A percentile compares a stretch with the other conserved stretches of the same genome.
Conservation (phyloP, 1,284 basidiomycete genomes). For the Cystobasidium pallidum region DNA sequence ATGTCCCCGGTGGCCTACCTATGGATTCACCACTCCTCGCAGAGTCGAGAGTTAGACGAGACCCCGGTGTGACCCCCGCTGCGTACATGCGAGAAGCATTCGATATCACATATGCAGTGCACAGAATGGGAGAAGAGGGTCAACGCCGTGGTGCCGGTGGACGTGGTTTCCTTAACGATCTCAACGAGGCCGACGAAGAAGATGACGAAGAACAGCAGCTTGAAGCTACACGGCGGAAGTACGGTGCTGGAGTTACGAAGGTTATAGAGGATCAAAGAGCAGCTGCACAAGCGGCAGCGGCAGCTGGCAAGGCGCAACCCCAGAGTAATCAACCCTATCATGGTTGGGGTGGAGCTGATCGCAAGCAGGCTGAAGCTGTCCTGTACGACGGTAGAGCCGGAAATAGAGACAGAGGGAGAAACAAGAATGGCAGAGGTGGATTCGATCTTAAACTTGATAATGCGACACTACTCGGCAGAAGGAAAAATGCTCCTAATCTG, state of each 20-base stretch:
- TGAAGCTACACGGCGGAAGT: constrained; percentile 52
- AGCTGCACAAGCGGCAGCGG: constrained; percentile 50
- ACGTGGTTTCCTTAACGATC: constrained; percentile 76
- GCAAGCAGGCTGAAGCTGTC: constrained; percentile 59
- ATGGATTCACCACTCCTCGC: constrained; percentile 85
- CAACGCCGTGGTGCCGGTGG: constrained; percentile 77
- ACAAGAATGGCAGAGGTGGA: constrained; percentile 55
- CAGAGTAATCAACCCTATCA: constrained; percentile 51
- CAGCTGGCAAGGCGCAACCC: constrained; percentile 52
- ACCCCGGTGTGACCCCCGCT: constrained; percentile 70
- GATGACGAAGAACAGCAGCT: constrained; percentile 61
- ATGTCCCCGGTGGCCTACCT: constrained; percentile 17
- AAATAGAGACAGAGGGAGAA: constrained; percentile 64
- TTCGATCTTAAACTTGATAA: constrained; percentile 84
- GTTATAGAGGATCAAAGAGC: constrained; percentile 55
- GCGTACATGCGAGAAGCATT: constrained; percentile 95
- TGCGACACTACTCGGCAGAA: constrained; percentile 75
- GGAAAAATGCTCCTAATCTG: constrained; percentile 53
- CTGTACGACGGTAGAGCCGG: constrained; percentile 73
- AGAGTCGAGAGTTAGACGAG: constrained; percentile 77
- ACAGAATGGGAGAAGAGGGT: constrained; percentile 98
- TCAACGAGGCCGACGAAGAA: constrained; percentile 88
- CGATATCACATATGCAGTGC: constrained; percentile 98
- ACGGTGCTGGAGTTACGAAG: constrained; percentile 55
- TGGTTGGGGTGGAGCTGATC: constrained; percentile 54